phyloP scores from a whole-genome alignment of 176 grass and related monocot species.

The Tillandsia fasciculata region DNA sequence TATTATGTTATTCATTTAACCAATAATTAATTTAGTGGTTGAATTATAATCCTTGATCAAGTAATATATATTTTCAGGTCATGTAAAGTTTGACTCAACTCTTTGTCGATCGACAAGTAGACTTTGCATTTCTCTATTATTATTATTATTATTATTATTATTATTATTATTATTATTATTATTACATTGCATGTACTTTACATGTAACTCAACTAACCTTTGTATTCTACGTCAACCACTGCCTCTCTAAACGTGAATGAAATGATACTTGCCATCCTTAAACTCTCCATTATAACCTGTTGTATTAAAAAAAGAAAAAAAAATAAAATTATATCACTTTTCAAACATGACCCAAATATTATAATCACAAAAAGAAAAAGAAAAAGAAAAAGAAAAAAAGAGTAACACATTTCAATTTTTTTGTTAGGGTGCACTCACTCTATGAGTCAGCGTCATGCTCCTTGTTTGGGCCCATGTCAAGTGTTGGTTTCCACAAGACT shows the following conservation, averaged over 20 bases:
- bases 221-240: conserved; percentile 48
- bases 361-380: neutral
- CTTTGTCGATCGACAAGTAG: neutral
- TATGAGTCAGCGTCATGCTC: conserved; percentile 42
- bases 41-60: too few species aligned
- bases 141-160: too few species aligned
- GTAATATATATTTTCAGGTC: too few species aligned
- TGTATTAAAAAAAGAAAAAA: neutral
- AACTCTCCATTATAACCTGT: conserved; percentile 53
- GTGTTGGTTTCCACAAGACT: conserved; percentile 18
- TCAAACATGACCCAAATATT: neutral
- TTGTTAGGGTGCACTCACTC: conserved; percentile 1
- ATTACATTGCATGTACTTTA: neutral
- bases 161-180: too few species aligned
- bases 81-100: too few species aligned
- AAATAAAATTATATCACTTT: neutral
- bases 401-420: neutral
- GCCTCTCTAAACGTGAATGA: conserved; percentile 70
- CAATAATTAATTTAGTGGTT: too few species aligned
- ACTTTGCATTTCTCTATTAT: neutral
- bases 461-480: conserved; percentile 56
- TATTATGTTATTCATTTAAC: too few species aligned
- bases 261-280: conserved; percentile 67
- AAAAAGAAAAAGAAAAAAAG: neutral
- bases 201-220: conserved; percentile 28